A percentile compares a stretch with the other conserved stretches of the same genome.
Evolutionary conservation across 2,329 filamentous ascomycete species (phyloP).

Genomic region (Beauveria rudraprayagi): DNA sequence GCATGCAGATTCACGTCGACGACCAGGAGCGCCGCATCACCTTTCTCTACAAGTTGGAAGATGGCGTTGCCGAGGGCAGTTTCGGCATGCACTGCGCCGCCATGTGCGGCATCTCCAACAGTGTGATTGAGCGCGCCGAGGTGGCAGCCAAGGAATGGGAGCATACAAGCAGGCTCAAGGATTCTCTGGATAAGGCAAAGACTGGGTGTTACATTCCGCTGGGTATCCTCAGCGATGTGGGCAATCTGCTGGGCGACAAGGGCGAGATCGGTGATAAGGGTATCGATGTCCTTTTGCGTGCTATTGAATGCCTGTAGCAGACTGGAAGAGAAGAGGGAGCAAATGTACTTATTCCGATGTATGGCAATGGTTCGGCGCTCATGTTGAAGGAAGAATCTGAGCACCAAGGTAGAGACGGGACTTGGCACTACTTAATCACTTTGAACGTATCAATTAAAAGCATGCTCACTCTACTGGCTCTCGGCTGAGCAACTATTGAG

Average conservation of each 20-base stretch:
- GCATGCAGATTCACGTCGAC: conserved; percentile 95
- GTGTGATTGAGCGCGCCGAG: conserved; percentile 80
- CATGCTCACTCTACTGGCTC: not conserved
- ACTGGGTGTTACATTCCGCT: conserved; percentile 75
- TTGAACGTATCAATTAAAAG: no score
- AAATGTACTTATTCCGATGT: not conserved
- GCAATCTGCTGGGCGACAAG: conserved; percentile 60
- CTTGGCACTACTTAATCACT: not conserved
- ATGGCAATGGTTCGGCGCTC: not conserved
- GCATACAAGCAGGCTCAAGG: conserved; percentile 83
- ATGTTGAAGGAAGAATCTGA: not conserved
- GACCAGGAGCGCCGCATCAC: conserved; percentile 79
- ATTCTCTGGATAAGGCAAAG: conserved; percentile 75
- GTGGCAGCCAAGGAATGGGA: conserved; percentile 88
- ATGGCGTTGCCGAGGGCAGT: conserved; percentile 88
- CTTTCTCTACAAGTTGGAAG: conserved; percentile 89
- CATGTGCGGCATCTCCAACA: conserved; percentile 88
- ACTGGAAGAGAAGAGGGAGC: not conserved
- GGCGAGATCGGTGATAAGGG: conserved; percentile 42
- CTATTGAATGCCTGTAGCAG: conserved; percentile 49
- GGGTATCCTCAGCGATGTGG: conserved; percentile 80
- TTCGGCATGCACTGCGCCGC: conserved; percentile 99
- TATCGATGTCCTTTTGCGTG: conserved; percentile 50
- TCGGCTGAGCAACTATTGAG: no score
- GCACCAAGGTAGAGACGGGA: not conserved